These are phyloP conservation scores for Penicillium expansum DNA, from an alignment of 2,329 filamentous ascomycete species.

Conservation along the genomic window DNA sequence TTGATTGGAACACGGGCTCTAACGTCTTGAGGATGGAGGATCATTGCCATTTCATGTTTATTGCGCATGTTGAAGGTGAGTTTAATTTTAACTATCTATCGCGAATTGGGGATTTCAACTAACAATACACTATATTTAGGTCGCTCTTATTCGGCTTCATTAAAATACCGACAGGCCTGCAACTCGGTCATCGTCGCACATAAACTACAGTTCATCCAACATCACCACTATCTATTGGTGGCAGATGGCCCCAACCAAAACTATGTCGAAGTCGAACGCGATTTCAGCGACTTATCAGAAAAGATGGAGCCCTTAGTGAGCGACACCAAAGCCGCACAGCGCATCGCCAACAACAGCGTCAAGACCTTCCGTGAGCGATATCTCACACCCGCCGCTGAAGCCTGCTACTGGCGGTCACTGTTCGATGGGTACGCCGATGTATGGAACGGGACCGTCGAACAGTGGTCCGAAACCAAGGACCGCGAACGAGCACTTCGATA, in stretches of 20 bases:
- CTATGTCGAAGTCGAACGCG: slow-evolving; percentile 47
- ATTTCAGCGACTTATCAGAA: slow-evolving; percentile 55
- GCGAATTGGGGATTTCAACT: neutral
- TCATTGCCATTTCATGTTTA: slow-evolving; percentile 54
- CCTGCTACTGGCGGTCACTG: slow-evolving; percentile 52
- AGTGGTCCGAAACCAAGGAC: slow-evolving; percentile 10
- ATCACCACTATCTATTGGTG: slow-evolving; percentile 47
- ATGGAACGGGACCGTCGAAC: slow-evolving; percentile 21
- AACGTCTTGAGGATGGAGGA: slow-evolving; percentile 51
- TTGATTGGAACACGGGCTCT: slow-evolving; percentile 40
- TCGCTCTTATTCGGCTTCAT: slow-evolving; percentile 49
- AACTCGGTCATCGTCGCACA: slow-evolving; percentile 49
- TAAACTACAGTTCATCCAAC: slow-evolving; percentile 48
- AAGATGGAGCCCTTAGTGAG: slow-evolving; percentile 40
- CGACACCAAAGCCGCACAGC: slow-evolving; percentile 39
- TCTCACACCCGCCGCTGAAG: slow-evolving; percentile 50
- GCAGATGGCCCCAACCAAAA: slow-evolving; percentile 47
- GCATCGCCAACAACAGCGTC: slow-evolving; percentile 49
- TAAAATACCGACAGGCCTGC: slow-evolving; percentile 53
- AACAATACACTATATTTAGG: slow-evolving; percentile 15
- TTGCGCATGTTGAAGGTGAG: slow-evolving; percentile 53
- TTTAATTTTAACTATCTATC: neutral
- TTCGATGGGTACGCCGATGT: slow-evolving; percentile 34
- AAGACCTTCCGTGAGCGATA: slow-evolving; percentile 50
- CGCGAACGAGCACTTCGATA: slow-evolving; percentile 28